A percentile compares a stretch with the other conserved stretches of the same genome.
Conservation (phyloP, 1,284 basidiomycete species). For the Apiotrichum laibachii region DNA sequence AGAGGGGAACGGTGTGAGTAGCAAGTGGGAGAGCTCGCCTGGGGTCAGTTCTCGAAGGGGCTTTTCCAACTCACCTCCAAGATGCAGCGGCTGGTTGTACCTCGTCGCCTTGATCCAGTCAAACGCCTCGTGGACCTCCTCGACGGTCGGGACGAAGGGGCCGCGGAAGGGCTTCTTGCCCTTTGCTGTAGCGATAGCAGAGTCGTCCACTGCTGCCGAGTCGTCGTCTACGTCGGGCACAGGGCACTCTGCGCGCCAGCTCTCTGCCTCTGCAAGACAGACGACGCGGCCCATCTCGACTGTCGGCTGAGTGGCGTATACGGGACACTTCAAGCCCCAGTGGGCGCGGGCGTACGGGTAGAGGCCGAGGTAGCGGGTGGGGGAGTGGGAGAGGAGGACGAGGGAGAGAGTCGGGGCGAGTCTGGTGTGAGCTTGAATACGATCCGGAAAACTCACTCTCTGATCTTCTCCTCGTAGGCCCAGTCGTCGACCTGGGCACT, state of each 20-base stretch:
- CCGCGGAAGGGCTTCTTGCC: conserved; percentile 41
- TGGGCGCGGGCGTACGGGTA: conserved; percentile 85
- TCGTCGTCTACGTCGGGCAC: conserved; percentile 45
- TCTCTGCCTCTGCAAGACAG: conserved; percentile 76
- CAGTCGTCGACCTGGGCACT: conserved; percentile 33
- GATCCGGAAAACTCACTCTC: conserved; percentile 41
- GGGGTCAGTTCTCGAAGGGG: conserved; percentile 1
- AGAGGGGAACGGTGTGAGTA: conserved; percentile 92
- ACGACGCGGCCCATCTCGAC: conserved; percentile 94
- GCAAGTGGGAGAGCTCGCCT: conserved; percentile 58
- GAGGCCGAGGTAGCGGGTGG: conserved; percentile 80
- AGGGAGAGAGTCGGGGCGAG: conserved; percentile 65
- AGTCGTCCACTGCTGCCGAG: conserved; percentile 13
- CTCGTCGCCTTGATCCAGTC: conserved; percentile 86
- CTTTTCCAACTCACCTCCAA: conserved; percentile 66
- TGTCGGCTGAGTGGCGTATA: conserved; percentile 94
- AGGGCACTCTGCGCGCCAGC: conserved; percentile 71
- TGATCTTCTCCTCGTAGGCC: conserved; percentile 51
- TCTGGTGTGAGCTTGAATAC: conserved; percentile 54
- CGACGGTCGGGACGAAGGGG: conserved; percentile 59
- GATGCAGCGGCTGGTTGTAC: conserved; percentile 92
- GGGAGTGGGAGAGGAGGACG: conserved; percentile 78
- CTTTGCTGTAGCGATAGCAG: conserved; percentile 17
- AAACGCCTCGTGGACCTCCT: conserved; percentile 92
- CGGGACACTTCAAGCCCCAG: conserved; percentile 84